A percentile compares a stretch with the other conserved stretches of the same genome.
Evolutionary conservation across 108 stramenopile species (phyloP).

Genomic region (Asterionellopsis glacialis): DNA sequence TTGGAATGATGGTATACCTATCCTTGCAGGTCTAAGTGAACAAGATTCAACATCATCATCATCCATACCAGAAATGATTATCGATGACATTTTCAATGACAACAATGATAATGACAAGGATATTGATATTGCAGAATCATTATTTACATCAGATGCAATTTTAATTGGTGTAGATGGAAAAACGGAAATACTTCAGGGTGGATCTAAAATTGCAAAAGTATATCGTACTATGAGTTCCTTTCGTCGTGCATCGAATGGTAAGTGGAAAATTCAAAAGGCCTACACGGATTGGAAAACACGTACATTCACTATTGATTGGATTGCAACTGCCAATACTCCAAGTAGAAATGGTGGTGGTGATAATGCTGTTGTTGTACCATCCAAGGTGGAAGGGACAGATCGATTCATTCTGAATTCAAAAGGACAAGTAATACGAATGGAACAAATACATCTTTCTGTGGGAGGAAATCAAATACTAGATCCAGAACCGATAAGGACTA

Average conservation of each 20-base stretch:
- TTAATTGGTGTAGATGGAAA: slow-evolving; percentile 1
- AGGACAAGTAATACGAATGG: not conserved
- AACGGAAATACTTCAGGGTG: not conserved
- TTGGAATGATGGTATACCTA: too few relatives aligned
- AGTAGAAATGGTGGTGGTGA: too few relatives aligned
- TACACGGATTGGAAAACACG: not conserved
- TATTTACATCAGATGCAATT: not conserved
- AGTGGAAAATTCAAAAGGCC: not conserved
- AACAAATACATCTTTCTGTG: slow-evolving; percentile 7
- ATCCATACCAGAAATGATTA: too few relatives aligned
- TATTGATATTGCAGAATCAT: too few relatives aligned
- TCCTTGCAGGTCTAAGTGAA: too few relatives aligned
- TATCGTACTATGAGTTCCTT: not conserved
- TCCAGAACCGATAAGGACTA: not conserved
- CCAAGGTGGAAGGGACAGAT: not conserved
- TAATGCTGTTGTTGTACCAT: not conserved
- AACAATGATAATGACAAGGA: too few relatives aligned
- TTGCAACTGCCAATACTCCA: too few relatives aligned
- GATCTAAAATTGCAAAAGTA: not conserved
- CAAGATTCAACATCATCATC: too few relatives aligned
- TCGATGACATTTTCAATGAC: too few relatives aligned
- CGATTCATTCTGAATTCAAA: not conserved
- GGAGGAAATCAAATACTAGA: slow-evolving; percentile 1
- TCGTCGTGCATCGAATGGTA: not conserved
- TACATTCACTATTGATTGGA: not conserved